Evolutionary conservation across 441 rosid species (phyloP), one percentile per base, ranked within the genome.

Genomic region (Adansonia rubrostipa): DNA sequence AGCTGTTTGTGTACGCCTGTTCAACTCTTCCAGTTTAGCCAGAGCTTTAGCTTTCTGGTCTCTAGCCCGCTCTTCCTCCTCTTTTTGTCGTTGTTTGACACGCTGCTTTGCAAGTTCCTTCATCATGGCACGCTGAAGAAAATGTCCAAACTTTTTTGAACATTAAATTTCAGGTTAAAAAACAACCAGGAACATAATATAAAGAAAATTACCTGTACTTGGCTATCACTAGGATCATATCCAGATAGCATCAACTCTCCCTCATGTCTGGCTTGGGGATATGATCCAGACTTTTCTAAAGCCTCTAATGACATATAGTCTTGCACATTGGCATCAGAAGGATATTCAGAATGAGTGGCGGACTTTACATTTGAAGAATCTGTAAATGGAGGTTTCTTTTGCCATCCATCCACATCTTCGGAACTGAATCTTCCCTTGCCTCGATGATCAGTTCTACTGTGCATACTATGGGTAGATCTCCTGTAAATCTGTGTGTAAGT

Each of bases 41-140:
- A 80, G 84, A 73, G 99, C 95, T 89, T 88, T 95, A 77, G 98
- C 97, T 84, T 84, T 92, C 89, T 92, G 97, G 19, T 92, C 94
- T 84, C 89, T 95, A 42, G 81, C 86, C 72, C 98, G 85, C 79
- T 95, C 98, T 82, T 95, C 99, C 85, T 93, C 99, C 86, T 92
- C 98, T 75, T 87, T 85, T 77, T 92, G 89, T 47, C 90, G 85
- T 76, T 91, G 95, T 76, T 86, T 91, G 75, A 79, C 84, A 79
- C 95, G 91, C 81, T 90, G 90, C 84, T 83, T 86, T 72, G 97
- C 97, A 75, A 86, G 82, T 83, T 93, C 99, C 82, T 58, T 88
- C 94, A 88, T 91, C 80, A 81, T 91, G 79, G 88, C 88, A 80
- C 85, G 94, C 98, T 94, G 87, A 78, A 28, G 74, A 50, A 56